Base-by-base conservation (phyloP, 140 eudicot species). In the Bidens hawaiensis region DNA sequence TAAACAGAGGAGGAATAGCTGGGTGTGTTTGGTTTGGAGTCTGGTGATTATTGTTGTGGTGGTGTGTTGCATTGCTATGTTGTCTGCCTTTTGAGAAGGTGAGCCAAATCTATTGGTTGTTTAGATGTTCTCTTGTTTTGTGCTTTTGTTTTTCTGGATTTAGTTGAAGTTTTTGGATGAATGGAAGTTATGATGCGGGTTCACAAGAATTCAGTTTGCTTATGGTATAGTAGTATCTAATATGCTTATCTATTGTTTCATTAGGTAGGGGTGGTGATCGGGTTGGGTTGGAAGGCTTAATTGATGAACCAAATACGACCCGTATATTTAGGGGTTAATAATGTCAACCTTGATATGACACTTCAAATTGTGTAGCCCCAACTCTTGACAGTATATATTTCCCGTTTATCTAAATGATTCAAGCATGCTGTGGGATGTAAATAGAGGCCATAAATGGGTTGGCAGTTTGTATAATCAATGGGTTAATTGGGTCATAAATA, bases 11-110 rank as follows among this genome's bases (percentile, higher is more conserved):
- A 59, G 76, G 25, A 78, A 60, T 62, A 76, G 50, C 8, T 78
- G 88, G 90, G 58, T 75, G 52, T 85, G 76, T 17, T 79, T 76
- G 78, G 77, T 88, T 56, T 77, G 71, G 76, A 81, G 75, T 59
- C 49, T 81, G 42, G 71, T 75, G 38, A 10, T 88, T 16, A 66
- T 88, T 51, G 77, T 88, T 27, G 16, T 74, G 61, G 27, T 84
- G 14, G 87, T 88, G 7, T 79, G 94, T 64, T 63, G 76, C 23
- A 74, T 88, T 42, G 83, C 89, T 12, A 52, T 75, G 60, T 26
- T 81, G 25, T 60, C 84, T 9, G 46, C 76, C 68, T 81, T 71
- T 46, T 72, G 45, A 71, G 1, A 69, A 40, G 42, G 34, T 1
- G 57, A 7, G 14, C 42, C 34, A 28, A 54, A 54, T 27, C 65